Conservation (phyloP, 139 green algal species). For the Edaphochlamys debaryana region DNA sequence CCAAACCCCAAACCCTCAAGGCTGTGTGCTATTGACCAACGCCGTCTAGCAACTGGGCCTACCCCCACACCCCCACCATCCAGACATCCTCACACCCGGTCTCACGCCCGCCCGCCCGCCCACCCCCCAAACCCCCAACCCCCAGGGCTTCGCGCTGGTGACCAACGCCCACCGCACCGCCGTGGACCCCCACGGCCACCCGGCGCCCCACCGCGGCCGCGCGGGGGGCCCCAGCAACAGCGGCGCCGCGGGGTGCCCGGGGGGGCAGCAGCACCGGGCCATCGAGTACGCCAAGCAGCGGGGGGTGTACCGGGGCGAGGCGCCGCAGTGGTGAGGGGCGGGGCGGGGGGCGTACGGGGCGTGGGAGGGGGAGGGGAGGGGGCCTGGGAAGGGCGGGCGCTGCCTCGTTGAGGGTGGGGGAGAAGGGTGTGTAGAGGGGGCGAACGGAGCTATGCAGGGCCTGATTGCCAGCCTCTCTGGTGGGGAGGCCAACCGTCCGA, state of each 20-base stretch:
- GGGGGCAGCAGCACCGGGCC: background rate
- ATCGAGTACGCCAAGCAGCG: conserved; percentile 48
- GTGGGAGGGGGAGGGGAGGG: background rate
- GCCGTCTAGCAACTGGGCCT: too few relatives aligned
- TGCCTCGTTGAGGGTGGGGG: too few relatives aligned
- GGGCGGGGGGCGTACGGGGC: background rate
- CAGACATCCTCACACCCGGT: too few relatives aligned
- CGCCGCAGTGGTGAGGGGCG: conserved; percentile 19
- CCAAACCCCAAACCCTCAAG: too few relatives aligned
- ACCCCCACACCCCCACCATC: too few relatives aligned
- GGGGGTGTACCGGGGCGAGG: conserved; percentile 46
- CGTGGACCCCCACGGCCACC: background rate
- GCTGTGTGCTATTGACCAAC: too few relatives aligned
- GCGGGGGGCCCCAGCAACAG: background rate
- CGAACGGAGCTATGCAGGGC: too few relatives aligned
- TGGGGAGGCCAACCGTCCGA: too few relatives aligned
- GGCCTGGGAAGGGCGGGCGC: background rate
- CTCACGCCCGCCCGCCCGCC: too few relatives aligned
- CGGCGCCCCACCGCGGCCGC: background rate
- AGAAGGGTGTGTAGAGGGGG: too few relatives aligned
- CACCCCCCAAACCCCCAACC: too few relatives aligned
- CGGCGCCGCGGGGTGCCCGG: background rate
- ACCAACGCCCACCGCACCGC: background rate
- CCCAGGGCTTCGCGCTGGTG: background rate
- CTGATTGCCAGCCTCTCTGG: too few relatives aligned